Conservation (phyloP, 164 flowering plant species). For the Aristolochia contorta region DNA sequence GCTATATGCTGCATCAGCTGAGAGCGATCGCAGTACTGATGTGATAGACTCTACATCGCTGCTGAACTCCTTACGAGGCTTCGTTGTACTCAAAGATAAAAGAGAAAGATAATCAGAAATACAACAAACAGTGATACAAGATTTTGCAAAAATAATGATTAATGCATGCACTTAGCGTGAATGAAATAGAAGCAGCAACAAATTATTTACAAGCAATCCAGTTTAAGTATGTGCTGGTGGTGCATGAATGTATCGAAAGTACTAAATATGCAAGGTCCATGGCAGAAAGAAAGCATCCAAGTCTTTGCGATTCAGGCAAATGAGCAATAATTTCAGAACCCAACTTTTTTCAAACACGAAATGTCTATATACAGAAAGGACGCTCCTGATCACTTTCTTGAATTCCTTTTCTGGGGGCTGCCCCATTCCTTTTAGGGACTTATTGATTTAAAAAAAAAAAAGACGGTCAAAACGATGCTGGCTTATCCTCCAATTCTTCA, state of each 20-base stretch:
- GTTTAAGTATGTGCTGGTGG: background rate
- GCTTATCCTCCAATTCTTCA: no score
- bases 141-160: no score
- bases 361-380: no score
- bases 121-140: background rate
- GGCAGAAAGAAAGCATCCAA: no score
- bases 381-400: no score
- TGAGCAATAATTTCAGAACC: no score
- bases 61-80: constrained; percentile 83
- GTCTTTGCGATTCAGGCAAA: no score
- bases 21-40: constrained; percentile 42
- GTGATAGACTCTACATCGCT: constrained; percentile 55
- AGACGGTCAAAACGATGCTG: no score
- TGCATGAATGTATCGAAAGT: background rate
- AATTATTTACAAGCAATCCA: background rate
- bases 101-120: background rate
- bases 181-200: background rate
- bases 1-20: constrained; percentile 45
- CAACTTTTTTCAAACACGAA: no score
- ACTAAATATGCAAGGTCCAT: background rate
- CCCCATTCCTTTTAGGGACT: no score
- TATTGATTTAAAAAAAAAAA: no score
- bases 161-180: background rate
- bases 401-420: no score
- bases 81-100: constrained; percentile 3